phyloP scores from a whole-genome alignment of 345 rosid species.

The Euphorbia tirucalli region DNA sequence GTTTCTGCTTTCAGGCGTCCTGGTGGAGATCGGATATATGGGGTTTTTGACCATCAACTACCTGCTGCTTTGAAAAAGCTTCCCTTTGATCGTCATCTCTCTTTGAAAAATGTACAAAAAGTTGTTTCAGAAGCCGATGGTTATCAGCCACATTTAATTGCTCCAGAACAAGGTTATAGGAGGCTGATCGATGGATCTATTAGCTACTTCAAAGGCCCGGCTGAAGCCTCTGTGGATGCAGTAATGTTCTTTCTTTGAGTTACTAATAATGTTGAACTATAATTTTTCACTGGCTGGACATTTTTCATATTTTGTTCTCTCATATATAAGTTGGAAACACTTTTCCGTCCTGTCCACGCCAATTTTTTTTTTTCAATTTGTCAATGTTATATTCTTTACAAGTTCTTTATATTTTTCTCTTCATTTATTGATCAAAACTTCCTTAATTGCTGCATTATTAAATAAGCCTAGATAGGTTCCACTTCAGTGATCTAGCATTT shows the following conservation, averaged over 20 bases:
- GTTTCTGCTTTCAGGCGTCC: slow-evolving; percentile 60
- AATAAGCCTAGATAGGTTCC: not conserved
- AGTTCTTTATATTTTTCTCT: not conserved
- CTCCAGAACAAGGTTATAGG: slow-evolving; percentile 99
- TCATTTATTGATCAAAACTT: not conserved
- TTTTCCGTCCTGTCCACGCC: too few relatives aligned
- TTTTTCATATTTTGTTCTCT: not conserved
- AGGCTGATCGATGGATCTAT: slow-evolving; percentile 97
- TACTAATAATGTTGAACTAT: not conserved
- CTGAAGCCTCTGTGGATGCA: slow-evolving; percentile 98
- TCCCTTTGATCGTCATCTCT: slow-evolving; percentile 94
- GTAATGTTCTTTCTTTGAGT: slow-evolving; percentile 44
- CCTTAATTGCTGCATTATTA: not conserved
- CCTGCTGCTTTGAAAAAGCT: slow-evolving; percentile 99
- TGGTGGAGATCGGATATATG: slow-evolving; percentile 95
- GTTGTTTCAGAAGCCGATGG: slow-evolving; percentile 99
- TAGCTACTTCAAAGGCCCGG: slow-evolving; percentile 95
- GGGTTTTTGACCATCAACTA: slow-evolving; percentile 93
- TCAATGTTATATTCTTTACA: not conserved
- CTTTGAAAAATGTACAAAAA: slow-evolving; percentile 88
- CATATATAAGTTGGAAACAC: not conserved
- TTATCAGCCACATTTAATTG: slow-evolving; percentile 99
- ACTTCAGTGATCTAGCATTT: not conserved
- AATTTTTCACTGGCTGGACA: not conserved
- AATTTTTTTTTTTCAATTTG: not conserved